These are phyloP conservation scores for Mycocentrospora acerina DNA, from an alignment of 2,329 filamentous ascomycete genomes.

Conservation along the genomic window DNA sequence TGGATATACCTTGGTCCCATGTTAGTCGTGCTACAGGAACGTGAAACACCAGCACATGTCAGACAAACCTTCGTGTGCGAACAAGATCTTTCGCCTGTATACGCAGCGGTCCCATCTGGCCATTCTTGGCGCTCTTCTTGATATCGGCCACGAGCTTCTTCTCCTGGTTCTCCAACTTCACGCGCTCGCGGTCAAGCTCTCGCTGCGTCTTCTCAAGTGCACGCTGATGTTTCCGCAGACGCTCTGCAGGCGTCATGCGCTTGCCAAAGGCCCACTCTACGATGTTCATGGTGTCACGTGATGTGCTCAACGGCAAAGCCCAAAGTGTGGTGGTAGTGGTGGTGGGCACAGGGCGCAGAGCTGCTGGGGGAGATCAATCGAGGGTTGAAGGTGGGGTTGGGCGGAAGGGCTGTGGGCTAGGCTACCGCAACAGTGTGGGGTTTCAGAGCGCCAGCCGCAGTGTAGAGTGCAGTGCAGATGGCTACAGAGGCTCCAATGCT, in stretches of 20 bases:
- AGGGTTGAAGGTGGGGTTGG: no score
- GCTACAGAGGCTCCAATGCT: no score
- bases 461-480: no score
- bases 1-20: slow-evolving; percentile 72
- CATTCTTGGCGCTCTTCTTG: slow-evolving; percentile 97
- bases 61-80: slow-evolving; percentile 73
- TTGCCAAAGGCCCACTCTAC: slow-evolving; percentile 99
- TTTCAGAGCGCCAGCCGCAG: no score
- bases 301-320: no score
- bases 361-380: no score
- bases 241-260: slow-evolving; percentile 95
- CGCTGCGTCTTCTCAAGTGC: slow-evolving; percentile 96
- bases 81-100: slow-evolving; percentile 98
- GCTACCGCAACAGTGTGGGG: no score
- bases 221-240: slow-evolving; percentile 89
- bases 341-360: no score
- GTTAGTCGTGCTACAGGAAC: slow-evolving; percentile 8
- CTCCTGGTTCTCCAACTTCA: slow-evolving; percentile 97
- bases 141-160: slow-evolving; percentile 96
- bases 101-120: slow-evolving; percentile 97
- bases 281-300: slow-evolving; percentile 58
- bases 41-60: slow-evolving; percentile 14
- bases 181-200: slow-evolving; percentile 89
- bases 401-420: no score
- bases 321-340: no score